A percentile compares a stretch with the other conserved stretches of the same genome.
Conservation (phyloP, 2,329 filamentous ascomycete genomes). For the Aspergillus ruber region DNA sequence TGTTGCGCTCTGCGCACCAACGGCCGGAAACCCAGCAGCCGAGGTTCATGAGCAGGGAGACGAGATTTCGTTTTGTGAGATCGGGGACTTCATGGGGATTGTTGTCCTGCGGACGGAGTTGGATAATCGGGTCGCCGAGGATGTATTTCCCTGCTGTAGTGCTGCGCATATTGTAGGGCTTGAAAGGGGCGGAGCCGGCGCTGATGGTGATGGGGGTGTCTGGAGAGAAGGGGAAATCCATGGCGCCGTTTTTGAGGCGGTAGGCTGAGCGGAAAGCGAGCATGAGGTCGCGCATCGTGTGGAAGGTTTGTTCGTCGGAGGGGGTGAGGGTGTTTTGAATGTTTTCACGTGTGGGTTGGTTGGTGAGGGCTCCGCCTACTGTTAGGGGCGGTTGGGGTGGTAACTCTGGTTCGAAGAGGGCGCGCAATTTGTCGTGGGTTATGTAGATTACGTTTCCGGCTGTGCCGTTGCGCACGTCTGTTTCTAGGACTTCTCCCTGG, state of each 20-base stretch:
- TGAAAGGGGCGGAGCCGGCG: conserved; percentile 13
- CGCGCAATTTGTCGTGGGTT: conserved; percentile 40
- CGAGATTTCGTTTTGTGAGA: conserved; percentile 33
- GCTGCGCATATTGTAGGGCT: conserved; percentile 23
- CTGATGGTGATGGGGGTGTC: conserved; percentile 20
- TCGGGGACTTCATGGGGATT: conserved; percentile 34
- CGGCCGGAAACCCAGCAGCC: conserved; percentile 35
- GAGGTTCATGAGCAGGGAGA: conserved; percentile 50
- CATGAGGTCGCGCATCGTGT: conserved; percentile 33
- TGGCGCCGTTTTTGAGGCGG: conserved; percentile 33
- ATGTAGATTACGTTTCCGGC: conserved; percentile 50
- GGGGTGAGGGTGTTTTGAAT: conserved; percentile 23
- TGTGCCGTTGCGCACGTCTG: conserved; percentile 47
- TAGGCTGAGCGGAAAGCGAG: conserved; percentile 27
- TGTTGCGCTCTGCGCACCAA: conserved; percentile 32
- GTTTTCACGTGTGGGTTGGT: conserved; percentile 12
- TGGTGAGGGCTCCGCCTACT: conserved; percentile 25
- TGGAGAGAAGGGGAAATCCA: conserved; percentile 23
- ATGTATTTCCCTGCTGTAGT: conserved; percentile 25
- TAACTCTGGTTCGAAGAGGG: conserved; percentile 29
- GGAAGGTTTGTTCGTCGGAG: conserved; percentile 31
- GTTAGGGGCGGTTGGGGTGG: conserved; percentile 14
- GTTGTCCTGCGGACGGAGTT: conserved; percentile 18
- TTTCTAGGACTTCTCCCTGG: conserved; percentile 49
- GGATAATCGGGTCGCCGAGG: conserved; percentile 39